phyloP scores from a whole-genome alignment of 2,329 filamentous ascomycete species.

The Colletotrichum sidae region DNA sequence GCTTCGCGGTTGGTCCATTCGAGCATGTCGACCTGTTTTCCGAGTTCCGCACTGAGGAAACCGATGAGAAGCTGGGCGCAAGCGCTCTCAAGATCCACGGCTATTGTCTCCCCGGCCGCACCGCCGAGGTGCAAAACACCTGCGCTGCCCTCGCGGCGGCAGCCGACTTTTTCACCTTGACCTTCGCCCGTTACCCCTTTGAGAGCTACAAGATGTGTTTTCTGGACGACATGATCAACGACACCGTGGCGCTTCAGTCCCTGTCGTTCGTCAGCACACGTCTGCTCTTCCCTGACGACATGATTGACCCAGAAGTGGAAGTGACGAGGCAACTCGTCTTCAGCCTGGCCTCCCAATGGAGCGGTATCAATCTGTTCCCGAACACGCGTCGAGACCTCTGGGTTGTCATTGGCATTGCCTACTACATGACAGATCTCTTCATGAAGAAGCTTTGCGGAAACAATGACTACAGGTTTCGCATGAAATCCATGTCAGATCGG shows the following conservation, averaged over 20 bases:
- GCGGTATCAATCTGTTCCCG: slow-evolving; percentile 91
- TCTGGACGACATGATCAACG: slow-evolving; percentile 85
- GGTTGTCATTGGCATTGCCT: slow-evolving; percentile 89
- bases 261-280: slow-evolving; percentile 89
- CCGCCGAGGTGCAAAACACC: slow-evolving; percentile 86
- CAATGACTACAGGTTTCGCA: slow-evolving; percentile 92
- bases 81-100: slow-evolving; percentile 91
- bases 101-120: slow-evolving; percentile 88
- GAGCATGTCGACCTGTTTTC: slow-evolving; percentile 89
- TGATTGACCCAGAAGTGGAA: slow-evolving; percentile 85
- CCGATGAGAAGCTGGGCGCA: slow-evolving; percentile 89
- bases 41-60: slow-evolving; percentile 88
- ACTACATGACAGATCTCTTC: slow-evolving; percentile 95
- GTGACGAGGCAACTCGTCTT: slow-evolving; percentile 85
- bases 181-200: slow-evolving; percentile 91
- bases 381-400: slow-evolving; percentile 85
- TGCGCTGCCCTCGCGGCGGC: slow-evolving; percentile 86
- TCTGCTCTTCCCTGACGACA: slow-evolving; percentile 84
- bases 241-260: slow-evolving; percentile 82
- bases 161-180: slow-evolving; percentile 90
- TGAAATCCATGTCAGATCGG: slow-evolving; percentile 85
- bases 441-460: slow-evolving; percentile 92
- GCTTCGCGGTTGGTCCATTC: slow-evolving; percentile 94
- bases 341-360: slow-evolving; percentile 91
- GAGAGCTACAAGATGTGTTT: slow-evolving; percentile 94